These are phyloP conservation scores for Tanacetum coccineum DNA, from an alignment of 129 eudicot species.

Conservation along the genomic window DNA sequence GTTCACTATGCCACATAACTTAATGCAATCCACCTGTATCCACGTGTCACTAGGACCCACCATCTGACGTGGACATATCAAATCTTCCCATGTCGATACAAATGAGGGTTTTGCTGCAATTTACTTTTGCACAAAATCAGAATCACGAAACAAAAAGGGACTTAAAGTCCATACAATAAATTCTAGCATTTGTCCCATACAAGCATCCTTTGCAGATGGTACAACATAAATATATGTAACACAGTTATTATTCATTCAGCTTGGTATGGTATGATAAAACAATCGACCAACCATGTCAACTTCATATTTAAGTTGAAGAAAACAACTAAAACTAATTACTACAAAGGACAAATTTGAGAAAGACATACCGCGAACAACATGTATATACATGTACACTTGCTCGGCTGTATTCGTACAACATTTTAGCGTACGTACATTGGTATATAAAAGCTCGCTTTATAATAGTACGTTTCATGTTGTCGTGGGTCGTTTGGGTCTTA, in stretches of 20 bases:
- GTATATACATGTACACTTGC: not conserved
- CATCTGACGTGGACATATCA: conserved; percentile 3
- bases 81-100: conserved; percentile 17
- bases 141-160: conserved; percentile 6
- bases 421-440: not conserved
- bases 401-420: not conserved
- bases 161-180: conserved; percentile 17
- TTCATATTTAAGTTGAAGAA: conserved; percentile 15
- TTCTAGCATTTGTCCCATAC: conserved; percentile 6
- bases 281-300: conserved; percentile 23
- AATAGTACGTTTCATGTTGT: not conserved
- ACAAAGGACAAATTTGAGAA: conserved; percentile 12
- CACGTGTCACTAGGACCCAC: conserved; percentile 18
- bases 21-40: conserved; percentile 29
- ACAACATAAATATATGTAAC: not conserved
- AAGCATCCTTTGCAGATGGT: conserved; percentile 19
- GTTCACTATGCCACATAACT: conserved; percentile 41
- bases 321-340: conserved; percentile 4
- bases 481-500: not conserved
- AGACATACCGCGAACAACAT: not conserved
- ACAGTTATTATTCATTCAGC: conserved; percentile 17
- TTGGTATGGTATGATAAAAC: conserved; percentile 17
- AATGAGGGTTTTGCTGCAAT: conserved; percentile 16
- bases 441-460: not conserved
- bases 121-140: conserved; percentile 16